These are phyloP conservation scores for Phellopilus nigrolimitatus DNA, from an alignment of 1,284 basidiomycete species.

Conservation along the genomic window DNA sequence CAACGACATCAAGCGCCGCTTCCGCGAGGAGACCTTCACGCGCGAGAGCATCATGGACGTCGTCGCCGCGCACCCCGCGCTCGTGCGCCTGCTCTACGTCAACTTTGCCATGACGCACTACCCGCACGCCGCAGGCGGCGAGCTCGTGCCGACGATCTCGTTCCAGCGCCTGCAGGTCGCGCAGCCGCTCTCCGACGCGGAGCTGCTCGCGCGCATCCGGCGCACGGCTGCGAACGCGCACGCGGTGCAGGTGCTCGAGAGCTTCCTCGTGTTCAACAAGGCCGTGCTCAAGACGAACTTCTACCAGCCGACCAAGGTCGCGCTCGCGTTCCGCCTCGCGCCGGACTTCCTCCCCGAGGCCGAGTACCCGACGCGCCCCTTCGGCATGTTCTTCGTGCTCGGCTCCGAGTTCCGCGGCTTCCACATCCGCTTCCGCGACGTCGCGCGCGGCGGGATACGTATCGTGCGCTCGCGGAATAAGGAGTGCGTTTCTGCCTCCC, in stretches of 20 bases:
- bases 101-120: conserved; percentile 98
- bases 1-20: conserved; percentile 93
- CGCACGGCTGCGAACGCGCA: conserved; percentile 85
- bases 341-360: conserved; percentile 91
- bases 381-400: conserved; percentile 93
- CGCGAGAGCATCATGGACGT: conserved; percentile 93
- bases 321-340: conserved; percentile 93
- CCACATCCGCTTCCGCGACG: conserved; percentile 97
- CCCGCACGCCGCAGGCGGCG: conserved; percentile 58
- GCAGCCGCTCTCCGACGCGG: conserved; percentile 81
- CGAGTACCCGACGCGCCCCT: conserved; percentile 91
- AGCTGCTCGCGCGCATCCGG: conserved; percentile 85
- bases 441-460: conserved; percentile 95
- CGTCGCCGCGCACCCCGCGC: conserved; percentile 78
- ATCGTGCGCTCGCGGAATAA: conserved; percentile 94
- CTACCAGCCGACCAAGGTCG: conserved; percentile 97
- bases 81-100: conserved; percentile 88
- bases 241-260: conserved; percentile 92
- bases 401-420: conserved; percentile 97
- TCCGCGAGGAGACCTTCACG: conserved; percentile 99
- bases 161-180: conserved; percentile 93
- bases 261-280: conserved; percentile 97
- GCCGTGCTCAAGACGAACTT: conserved; percentile 97
- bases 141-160: conserved; percentile 88
- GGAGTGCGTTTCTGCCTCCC: conserved; percentile 56